Evolutionary conservation across 768 basidiomycete species (phyloP).

Genomic region (Naganishia onofrii): DNA sequence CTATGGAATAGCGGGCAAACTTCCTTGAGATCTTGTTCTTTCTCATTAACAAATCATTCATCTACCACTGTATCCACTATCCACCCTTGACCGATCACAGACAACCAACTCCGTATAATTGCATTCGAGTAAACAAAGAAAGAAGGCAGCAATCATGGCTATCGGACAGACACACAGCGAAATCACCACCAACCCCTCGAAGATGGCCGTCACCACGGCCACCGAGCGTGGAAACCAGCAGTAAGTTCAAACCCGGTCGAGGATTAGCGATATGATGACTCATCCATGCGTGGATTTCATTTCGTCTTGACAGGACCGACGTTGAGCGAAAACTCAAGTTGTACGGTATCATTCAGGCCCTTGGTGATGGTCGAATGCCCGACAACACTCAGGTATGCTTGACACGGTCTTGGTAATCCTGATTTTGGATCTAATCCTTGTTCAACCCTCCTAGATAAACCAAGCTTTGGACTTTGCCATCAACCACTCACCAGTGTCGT

Average conservation of each 20-base stretch:
- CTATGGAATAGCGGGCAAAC: too few relatives aligned
- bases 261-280: constrained; percentile 64
- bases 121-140: constrained; percentile 28
- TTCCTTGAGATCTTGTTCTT: not conserved
- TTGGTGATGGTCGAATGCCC: constrained; percentile 74
- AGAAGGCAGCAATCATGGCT: constrained; percentile 16
- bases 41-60: not conserved
- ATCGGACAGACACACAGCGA: constrained; percentile 32
- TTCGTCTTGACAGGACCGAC: constrained; percentile 55
- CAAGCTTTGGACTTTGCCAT: constrained; percentile 66
- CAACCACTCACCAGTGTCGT: constrained; percentile 62
- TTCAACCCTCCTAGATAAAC: too few relatives aligned
- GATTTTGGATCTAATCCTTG: too few relatives aligned
- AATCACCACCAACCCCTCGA: constrained; percentile 44
- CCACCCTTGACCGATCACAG: constrained; percentile 1
- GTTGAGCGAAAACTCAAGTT: constrained; percentile 80
- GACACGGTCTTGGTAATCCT: not conserved
- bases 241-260: constrained; percentile 63
- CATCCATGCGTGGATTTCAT: constrained; percentile 55
- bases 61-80: constrained; percentile 11
- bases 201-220: constrained; percentile 67
- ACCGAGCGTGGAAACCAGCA: constrained; percentile 60
- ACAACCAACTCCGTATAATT: constrained; percentile 1
- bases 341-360: constrained; percentile 76
- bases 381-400: constrained; percentile 57